Evolutionary conservation across 371 early-diverging fungal species (phyloP), one percentile per base, ranked within the genome.

Genomic region (Enterocytospora artemiae): DNA sequence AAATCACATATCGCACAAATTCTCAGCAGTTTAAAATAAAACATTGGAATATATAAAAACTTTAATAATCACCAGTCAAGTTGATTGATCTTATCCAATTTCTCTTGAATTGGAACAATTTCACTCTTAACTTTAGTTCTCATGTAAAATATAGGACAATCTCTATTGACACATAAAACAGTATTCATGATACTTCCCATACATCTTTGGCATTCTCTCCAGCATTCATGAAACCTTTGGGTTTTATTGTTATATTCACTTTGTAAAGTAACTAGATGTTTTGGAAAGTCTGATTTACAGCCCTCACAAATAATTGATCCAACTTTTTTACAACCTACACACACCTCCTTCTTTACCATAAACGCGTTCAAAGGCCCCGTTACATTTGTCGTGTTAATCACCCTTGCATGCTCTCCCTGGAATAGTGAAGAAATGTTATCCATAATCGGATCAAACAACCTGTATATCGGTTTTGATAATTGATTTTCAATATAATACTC

Each of bases 121-220:
- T 96, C 96, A 75, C 92, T 95, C 65, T 89, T 91, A 1, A 86
- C 89, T 78, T 93, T 93, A 71, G 88, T 93, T 67, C 99, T 85
- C 91, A 93, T 94, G 76, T 95, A 98, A 72, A 93, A 96, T 48
- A 97, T 95, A 1, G 95, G 91, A 76, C 99, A 81, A 77, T 96
- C 96, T 76, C 86, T 87, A 72, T 89, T 89, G 2, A 89, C 86
- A 81, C 99, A 98, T 57, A 96, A 81, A 3, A 98, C 92, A 59
- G 94, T 93, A 69, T 89, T 90, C 75, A 91, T 89, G 53, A 94
- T 71, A 60, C 88, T 86, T 30, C 94, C 92, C 78, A 94, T 93
- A 76, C 97, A 96, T 36, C 94, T 83, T 75, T 96, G 97, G 71
- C 99, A 99, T 76, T 97, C 93, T 16, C 93, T 89, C 96, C 97